phyloP scores from a whole-genome alignment of 2,329 filamentous ascomycete species.

The Thyridium curvatum region DNA sequence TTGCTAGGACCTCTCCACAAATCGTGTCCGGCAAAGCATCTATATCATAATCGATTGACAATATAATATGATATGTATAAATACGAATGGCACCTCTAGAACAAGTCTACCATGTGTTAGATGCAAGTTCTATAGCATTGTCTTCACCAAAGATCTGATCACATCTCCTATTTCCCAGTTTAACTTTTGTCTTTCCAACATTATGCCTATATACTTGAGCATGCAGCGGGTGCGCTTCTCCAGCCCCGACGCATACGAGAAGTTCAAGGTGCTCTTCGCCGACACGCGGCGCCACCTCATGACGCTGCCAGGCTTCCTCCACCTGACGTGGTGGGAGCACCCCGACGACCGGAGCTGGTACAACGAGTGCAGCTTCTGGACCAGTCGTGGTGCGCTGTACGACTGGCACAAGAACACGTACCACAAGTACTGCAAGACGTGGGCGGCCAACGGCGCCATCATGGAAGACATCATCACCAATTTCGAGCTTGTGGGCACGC shows the following conservation, averaged over 20 bases:
- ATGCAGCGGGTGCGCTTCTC: conserved; percentile 3
- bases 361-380: conserved; percentile 5
- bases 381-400: conserved; percentile 4
- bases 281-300: conserved; percentile 4
- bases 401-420: conserved; percentile 6
- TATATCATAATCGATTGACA: too few relatives aligned
- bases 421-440: conserved; percentile 5
- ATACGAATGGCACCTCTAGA: too few relatives aligned
- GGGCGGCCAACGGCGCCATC: conserved; percentile 4
- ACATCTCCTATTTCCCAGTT: too few relatives aligned
- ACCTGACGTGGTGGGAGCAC: conserved; percentile 5
- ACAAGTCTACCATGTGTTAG: too few relatives aligned
- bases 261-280: conserved; percentile 5
- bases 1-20: too few relatives aligned
- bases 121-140: too few relatives aligned
- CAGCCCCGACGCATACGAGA: conserved; percentile 2
- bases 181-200: not conserved
- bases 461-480: conserved; percentile 5
- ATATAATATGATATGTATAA: too few relatives aligned
- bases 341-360: conserved; percentile 4
- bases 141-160: too few relatives aligned
- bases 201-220: not conserved
- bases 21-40: too few relatives aligned
- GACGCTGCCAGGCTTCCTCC: conserved; percentile 4
- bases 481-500: conserved; percentile 3